Evolutionary conservation across 768 basidiomycete genomes (phyloP).

Genomic region (Tylopilus rubrobrunneus): DNA sequence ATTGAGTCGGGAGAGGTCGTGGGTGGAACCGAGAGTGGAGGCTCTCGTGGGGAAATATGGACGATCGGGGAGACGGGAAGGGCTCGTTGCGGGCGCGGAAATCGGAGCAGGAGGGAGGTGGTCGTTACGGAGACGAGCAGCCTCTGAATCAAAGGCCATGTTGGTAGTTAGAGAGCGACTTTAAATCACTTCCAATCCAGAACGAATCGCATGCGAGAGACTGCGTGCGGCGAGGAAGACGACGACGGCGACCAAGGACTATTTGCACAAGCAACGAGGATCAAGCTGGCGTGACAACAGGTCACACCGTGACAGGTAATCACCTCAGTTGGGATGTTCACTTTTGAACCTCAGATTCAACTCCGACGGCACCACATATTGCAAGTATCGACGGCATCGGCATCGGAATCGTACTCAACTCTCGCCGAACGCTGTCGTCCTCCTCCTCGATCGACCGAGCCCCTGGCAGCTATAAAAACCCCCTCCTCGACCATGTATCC

Average conservation of each 20-base stretch:
- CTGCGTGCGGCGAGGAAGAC: neutral
- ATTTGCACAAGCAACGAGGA: constrained; percentile 14
- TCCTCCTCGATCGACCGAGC: neutral
- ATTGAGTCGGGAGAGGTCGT: constrained; percentile 50
- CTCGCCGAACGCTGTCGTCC: constrained; percentile 26
- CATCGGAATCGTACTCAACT: neutral
- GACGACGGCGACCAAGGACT: neutral
- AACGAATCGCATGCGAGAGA: constrained; percentile 1
- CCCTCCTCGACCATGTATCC: neutral
- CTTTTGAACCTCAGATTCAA: neutral
- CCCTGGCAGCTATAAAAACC: constrained; percentile 12
- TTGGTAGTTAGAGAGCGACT: neutral
- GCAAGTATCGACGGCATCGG: constrained; percentile 12
- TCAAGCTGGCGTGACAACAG: constrained; percentile 23
- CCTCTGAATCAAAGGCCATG: constrained; percentile 31
- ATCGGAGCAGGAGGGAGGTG: constrained; percentile 23
- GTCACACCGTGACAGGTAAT: constrained; percentile 17
- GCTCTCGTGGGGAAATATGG: constrained; percentile 58
- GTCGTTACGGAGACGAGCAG: constrained; percentile 28
- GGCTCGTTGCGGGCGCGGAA: constrained; percentile 34
- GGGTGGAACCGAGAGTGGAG: constrained; percentile 53
- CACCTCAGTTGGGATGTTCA: constrained; percentile 9
- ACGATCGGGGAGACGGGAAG: constrained; percentile 46
- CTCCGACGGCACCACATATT: constrained; percentile 17
- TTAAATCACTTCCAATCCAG: neutral